A percentile compares a stretch with the other conserved stretches of the same genome.
These are phyloP conservation scores for Talaromyces funiculosus DNA, from an alignment of 2,329 filamentous ascomycete genomes.

Conservation along the genomic window DNA sequence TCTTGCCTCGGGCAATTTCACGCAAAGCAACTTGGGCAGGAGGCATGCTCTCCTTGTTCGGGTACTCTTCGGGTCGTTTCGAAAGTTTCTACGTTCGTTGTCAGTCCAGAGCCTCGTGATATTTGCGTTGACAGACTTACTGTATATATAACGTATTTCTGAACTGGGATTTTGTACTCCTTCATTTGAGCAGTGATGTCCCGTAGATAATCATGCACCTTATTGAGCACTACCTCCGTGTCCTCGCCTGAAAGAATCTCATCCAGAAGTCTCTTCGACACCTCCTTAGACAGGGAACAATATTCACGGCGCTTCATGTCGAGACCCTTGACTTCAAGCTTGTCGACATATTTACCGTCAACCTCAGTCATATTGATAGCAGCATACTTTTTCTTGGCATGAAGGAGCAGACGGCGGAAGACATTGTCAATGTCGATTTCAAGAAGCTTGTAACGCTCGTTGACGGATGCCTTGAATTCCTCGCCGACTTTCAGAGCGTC, in stretches of 20 bases:
- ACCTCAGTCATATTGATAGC: constrained; percentile 89
- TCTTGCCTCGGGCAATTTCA: constrained; percentile 79
- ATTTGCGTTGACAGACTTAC: constrained; percentile 26
- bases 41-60: constrained; percentile 90
- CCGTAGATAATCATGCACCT: constrained; percentile 88
- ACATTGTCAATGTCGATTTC: constrained; percentile 99
- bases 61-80: constrained; percentile 88
- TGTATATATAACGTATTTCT: constrained; percentile 96
- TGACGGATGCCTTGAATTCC: constrained; percentile 92
- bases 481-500: constrained; percentile 87
- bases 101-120: constrained; percentile 11
- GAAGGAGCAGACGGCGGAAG: constrained; percentile 85
- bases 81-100: constrained; percentile 66
- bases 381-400: constrained; percentile 99
- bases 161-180: constrained; percentile 63
- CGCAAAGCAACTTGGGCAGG: constrained; percentile 93
- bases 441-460: constrained; percentile 82
- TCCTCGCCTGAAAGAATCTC: constrained; percentile 94
- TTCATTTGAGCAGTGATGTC: constrained; percentile 84
- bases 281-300: constrained; percentile 90
- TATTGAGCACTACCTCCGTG: constrained; percentile 75
- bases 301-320: constrained; percentile 98
- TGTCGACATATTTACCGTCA: constrained; percentile 84
- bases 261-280: constrained; percentile 82
- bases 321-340: constrained; percentile 95